Evolutionary conservation across 176 grass and related monocot species (phyloP).

Genomic region (Triticum monococcum): DNA sequence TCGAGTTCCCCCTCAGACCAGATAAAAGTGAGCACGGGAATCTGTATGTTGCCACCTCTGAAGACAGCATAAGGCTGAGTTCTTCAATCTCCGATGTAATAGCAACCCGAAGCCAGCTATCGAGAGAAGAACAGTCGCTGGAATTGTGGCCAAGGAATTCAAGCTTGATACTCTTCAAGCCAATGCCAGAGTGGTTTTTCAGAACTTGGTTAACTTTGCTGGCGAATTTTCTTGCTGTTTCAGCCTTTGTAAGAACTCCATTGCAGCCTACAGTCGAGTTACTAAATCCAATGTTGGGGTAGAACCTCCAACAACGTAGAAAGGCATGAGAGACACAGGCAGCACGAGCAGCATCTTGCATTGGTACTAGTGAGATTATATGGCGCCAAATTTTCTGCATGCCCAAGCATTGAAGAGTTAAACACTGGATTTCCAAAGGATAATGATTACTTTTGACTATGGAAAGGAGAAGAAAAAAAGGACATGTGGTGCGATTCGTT

Average conservation of each 20-base stretch:
- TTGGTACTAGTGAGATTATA: slow-evolving; percentile 2
- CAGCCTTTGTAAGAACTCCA: background rate
- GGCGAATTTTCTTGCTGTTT: background rate
- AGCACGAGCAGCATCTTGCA: slow-evolving; percentile 17
- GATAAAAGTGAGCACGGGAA: background rate
- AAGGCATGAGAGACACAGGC: background rate
- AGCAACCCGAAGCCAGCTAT: slow-evolving; percentile 5
- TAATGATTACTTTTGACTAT: background rate
- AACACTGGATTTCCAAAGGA: background rate
- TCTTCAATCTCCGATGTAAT: background rate
- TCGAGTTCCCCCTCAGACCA: background rate
- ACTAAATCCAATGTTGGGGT: background rate
- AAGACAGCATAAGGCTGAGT: background rate
- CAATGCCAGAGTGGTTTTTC: background rate
- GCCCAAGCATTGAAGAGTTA: background rate
- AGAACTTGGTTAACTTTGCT: background rate
- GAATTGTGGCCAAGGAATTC: background rate
- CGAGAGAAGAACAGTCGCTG: background rate
- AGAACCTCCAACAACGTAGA: background rate
- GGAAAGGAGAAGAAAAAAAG: background rate
- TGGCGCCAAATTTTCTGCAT: background rate
- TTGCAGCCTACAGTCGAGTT: background rate
- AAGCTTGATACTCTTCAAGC: background rate
- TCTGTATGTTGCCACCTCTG: background rate
- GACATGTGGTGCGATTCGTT: background rate